Evolutionary conservation across 2,329 filamentous ascomycete genomes (phyloP).

Genomic region (Fusarium luffae): DNA sequence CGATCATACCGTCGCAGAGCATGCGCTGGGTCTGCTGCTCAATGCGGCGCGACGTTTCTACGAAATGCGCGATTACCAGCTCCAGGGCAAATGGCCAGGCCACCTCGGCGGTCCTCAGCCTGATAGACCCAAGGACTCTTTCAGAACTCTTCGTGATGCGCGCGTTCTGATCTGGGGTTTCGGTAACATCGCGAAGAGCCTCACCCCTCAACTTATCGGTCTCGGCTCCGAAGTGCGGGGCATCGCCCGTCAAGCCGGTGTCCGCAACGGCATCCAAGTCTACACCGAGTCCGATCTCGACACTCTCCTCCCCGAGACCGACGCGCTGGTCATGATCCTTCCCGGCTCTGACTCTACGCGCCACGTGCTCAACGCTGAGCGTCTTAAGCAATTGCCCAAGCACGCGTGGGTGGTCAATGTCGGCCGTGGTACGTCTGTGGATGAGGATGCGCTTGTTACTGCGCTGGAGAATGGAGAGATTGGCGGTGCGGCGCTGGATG

Average conservation of each 20-base stretch:
- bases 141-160: slow-evolving; percentile 70
- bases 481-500: slow-evolving; percentile 62
- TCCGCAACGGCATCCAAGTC: slow-evolving; percentile 69
- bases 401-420: slow-evolving; percentile 69
- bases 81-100: slow-evolving; percentile 66
- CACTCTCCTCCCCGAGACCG: slow-evolving; percentile 65
- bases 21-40: slow-evolving; percentile 68
- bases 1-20: slow-evolving; percentile 73
- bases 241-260: slow-evolving; percentile 65
- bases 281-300: slow-evolving; percentile 64
- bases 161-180: slow-evolving; percentile 72
- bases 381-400: slow-evolving; percentile 63
- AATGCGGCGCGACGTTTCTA: slow-evolving; percentile 66
- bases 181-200: slow-evolving; percentile 72
- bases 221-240: slow-evolving; percentile 70
- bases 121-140: slow-evolving; percentile 65
- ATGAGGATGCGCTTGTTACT: slow-evolving; percentile 61
- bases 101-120: slow-evolving; percentile 72
- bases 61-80: slow-evolving; percentile 72
- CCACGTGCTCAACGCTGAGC: slow-evolving; percentile 65
- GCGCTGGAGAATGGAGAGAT: slow-evolving; percentile 57
- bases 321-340: slow-evolving; percentile 75
- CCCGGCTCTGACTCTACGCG: slow-evolving; percentile 67
- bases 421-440: slow-evolving; percentile 60
- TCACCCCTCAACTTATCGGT: slow-evolving; percentile 64